Conservation (phyloP, 768 basidiomycete genomes). For the Phylloporus sp. region DNA sequence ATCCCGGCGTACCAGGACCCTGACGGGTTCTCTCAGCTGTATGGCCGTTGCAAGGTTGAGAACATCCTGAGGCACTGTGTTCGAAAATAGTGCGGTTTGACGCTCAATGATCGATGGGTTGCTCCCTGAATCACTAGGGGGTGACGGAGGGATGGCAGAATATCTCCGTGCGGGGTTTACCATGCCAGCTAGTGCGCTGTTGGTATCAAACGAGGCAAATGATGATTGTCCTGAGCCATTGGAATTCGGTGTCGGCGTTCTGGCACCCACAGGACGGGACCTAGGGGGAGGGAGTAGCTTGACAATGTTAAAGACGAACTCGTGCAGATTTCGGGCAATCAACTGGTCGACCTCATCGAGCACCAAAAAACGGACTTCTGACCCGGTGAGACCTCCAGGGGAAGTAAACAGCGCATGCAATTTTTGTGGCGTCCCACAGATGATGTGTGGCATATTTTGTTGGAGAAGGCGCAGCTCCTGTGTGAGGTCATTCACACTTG, state of each 20-base stretch:
- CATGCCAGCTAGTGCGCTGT: conserved; percentile 30
- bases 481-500: conserved; percentile 52
- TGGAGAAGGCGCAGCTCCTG: conserved; percentile 83
- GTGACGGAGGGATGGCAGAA: conserved; percentile 50
- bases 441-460: conserved; percentile 90
- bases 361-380: conserved; percentile 89
- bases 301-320: conserved; percentile 91
- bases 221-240: conserved; percentile 35
- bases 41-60: conserved; percentile 92
- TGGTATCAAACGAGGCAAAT: conserved; percentile 48
- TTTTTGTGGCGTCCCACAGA: conserved; percentile 97
- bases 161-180: conserved; percentile 51
- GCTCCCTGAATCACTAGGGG: conserved; percentile 37
- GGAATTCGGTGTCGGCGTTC: conserved; percentile 33
- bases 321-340: conserved; percentile 94
- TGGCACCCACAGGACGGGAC: conserved; percentile 48
- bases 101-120: conserved; percentile 57
- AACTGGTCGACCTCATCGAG: conserved; percentile 98
- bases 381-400: conserved; percentile 70
- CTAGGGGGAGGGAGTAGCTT: conserved; percentile 88
- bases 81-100: conserved; percentile 93
- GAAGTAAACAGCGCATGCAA: conserved; percentile 86
- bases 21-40: conserved; percentile 91
- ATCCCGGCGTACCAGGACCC: conserved; percentile 93
- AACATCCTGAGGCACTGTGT: conserved; percentile 97